These are phyloP conservation scores for Yamadazyma epiphylla DNA, from an alignment of 1,139 yeast species.

Conservation along the genomic window DNA sequence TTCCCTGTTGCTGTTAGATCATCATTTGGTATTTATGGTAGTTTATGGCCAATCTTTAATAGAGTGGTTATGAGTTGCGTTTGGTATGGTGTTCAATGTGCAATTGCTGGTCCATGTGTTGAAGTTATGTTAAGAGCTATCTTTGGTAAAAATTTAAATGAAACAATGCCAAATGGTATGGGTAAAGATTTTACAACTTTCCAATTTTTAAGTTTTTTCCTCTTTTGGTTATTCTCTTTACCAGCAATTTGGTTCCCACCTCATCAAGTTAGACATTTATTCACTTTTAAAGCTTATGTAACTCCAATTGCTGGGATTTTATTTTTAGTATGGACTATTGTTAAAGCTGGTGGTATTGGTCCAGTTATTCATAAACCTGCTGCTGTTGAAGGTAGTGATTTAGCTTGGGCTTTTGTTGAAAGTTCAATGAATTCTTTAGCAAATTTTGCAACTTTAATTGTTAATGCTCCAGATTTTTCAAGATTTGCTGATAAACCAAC, in stretches of 20 bases:
- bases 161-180: conserved; percentile 46
- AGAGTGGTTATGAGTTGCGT: conserved; percentile 80
- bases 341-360: conserved; percentile 72
- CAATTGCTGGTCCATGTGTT: conserved; percentile 81
- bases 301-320: conserved; percentile 81
- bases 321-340: conserved; percentile 76
- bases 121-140: conserved; percentile 66
- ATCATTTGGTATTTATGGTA: conserved; percentile 73
- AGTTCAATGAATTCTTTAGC: conserved; percentile 80
- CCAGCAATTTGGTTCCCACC: conserved; percentile 83
- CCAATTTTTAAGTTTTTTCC: conserved; percentile 67
- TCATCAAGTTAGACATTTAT: conserved; percentile 74
- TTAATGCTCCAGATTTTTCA: conserved; percentile 88
- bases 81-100: conserved; percentile 83
- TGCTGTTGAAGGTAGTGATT: conserved; percentile 49
- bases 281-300: conserved; percentile 71
- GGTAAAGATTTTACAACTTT: conserved; percentile 56
- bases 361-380: conserved; percentile 56
- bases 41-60: conserved; percentile 76
- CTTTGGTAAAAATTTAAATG: conserved; percentile 55
- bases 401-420: conserved; percentile 80
- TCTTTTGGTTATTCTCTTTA: conserved; percentile 72
- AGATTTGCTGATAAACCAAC: conserved; percentile 62
- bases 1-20: conserved; percentile 76
- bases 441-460: conserved; percentile 80